Percentiles rank a stretch among this genome's conserved stretches.
These are phyloP conservation scores for Plasmodium gonderi DNA, from an alignment of 169 alveolate species.

Conservation along the genomic window DNA sequence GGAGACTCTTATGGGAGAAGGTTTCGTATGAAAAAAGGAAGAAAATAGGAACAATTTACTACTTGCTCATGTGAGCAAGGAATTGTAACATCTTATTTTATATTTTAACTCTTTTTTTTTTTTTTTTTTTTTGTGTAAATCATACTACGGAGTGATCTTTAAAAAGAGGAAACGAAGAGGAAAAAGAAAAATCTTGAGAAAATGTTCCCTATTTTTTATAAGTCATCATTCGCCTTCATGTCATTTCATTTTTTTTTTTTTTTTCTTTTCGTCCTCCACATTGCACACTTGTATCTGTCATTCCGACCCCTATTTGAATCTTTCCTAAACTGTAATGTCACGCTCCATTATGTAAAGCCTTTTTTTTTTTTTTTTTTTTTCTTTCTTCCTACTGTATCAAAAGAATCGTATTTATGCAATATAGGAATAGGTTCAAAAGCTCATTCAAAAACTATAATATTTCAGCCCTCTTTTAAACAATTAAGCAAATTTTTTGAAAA, in stretches of 20 bases:
- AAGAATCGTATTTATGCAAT: not conserved
- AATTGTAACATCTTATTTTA: not conserved
- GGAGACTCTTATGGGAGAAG: not conserved
- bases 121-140: not conserved
- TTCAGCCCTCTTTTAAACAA: not conserved
- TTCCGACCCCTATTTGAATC: not conserved
- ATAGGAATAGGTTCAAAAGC: not conserved
- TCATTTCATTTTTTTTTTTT: not conserved
- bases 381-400: no score
- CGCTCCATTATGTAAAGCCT: not conserved
- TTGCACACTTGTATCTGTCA: not conserved
- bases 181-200: not conserved
- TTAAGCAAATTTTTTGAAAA: not conserved
- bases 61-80: not conserved
- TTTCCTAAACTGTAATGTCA: not conserved
- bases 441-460: not conserved
- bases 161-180: not conserved
- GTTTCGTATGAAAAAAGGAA: not conserved
- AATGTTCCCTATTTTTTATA: not conserved
- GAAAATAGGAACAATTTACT: conserved; percentile 2
- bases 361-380: not conserved
- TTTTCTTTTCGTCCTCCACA: not conserved
- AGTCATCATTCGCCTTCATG: not conserved
- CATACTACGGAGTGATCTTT: not conserved
- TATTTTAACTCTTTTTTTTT: not conserved